Evolutionary conservation across 192 early-diverging fungal species (phyloP), one percentile per base, ranked within the genome.

Genomic region (Backusella luteola): DNA sequence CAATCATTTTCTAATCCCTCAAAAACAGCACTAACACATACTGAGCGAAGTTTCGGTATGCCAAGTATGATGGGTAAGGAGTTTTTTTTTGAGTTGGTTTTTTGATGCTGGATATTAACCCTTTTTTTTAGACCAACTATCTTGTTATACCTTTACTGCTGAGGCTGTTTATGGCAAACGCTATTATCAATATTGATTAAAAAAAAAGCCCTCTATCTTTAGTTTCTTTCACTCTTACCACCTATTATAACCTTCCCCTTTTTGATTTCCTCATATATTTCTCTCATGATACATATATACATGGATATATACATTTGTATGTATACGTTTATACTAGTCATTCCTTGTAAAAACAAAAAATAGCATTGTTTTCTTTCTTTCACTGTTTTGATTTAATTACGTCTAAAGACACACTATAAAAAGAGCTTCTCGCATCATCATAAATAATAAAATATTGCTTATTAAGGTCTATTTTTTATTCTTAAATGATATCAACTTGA

Each of bases 61-160:
- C 56, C 56, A 26, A 59, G 56, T 59, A 59, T 59, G n/a, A 59
- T 59, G 56, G 56, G 56, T 59, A 59, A 12, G 56, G 21, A 59
- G 56, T 53, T 56, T 23, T 56, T n/a, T 26, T 21, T 59, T 59
- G 42, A 44, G 42, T 44, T 44, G 42, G 42, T 6, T 59, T 59
- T 26, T 23, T 39, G 2, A 26, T 59, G 9, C 17, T 44, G 21
- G 2, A 56, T 56, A 56, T 11, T 56, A 56, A 56, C 53, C n/a
- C 53, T 67, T 34, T 67, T 67, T 38, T 69, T 35, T 69, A 41
- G 68, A 69, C 38, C 68, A 69, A 69, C n/a, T 69, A 9, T 63
- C 56, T 12, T 63, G 56, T 14, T 63, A 69, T 41, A 69, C 68
- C 9, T 69, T 69, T 69, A 69, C 68, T 41, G 68, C 29, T 23